Conservation (phyloP, 1,284 basidiomycete species). For the Xanthoconium separans region DNA sequence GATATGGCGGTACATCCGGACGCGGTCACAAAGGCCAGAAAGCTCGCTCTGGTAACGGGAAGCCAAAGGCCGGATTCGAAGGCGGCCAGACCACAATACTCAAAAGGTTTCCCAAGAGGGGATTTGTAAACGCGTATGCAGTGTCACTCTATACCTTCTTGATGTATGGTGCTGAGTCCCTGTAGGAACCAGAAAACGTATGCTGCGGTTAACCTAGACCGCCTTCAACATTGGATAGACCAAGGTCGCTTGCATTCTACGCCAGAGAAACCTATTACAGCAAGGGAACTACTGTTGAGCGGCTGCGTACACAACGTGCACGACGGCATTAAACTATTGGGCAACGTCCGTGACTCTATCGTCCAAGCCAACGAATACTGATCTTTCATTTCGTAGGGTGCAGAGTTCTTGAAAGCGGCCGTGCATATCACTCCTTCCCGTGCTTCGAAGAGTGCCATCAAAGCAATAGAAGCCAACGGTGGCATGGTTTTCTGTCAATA, state of each 20-base stretch:
- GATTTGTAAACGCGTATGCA: conserved; percentile 89
- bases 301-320: conserved; percentile 88
- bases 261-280: conserved; percentile 85
- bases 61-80: conserved; percentile 79
- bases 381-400: conserved; percentile 46
- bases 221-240: conserved; percentile 90
- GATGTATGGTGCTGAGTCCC: conserved; percentile 3
- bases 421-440: conserved; percentile 84
- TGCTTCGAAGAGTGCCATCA: conserved; percentile 85
- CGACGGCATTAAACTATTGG: conserved; percentile 91
- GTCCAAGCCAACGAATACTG: not conserved
- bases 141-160: not conserved
- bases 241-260: conserved; percentile 79
- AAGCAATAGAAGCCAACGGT: conserved; percentile 79
- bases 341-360: conserved; percentile 55
- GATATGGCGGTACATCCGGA: conserved; percentile 89
- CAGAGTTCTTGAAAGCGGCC: conserved; percentile 65
- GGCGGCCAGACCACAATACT: conserved; percentile 95
- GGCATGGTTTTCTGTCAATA: conserved; percentile 90
- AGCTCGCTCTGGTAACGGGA: conserved; percentile 89
- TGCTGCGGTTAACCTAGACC: conserved; percentile 84
- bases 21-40: conserved; percentile 97
- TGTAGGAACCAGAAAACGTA: conserved; percentile 69
- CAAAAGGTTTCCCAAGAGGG: conserved; percentile 91
- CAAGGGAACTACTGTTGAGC: conserved; percentile 79